phyloP scores from a whole-genome alignment of 768 basidiomycete species.

The Scleroderma bovista region DNA sequence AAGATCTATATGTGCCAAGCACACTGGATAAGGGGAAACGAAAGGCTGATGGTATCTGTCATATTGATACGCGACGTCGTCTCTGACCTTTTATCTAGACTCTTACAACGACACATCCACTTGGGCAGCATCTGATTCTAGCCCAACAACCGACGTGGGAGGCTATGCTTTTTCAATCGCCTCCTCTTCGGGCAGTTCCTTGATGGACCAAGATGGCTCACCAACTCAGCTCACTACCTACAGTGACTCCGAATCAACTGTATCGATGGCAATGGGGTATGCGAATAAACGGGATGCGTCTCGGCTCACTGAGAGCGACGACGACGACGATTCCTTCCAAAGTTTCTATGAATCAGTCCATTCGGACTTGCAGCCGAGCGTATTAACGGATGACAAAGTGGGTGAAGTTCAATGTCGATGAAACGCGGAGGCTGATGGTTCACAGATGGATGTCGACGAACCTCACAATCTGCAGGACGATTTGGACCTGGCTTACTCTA shows the following conservation, averaged over 20 bases:
- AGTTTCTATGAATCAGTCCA: neutral
- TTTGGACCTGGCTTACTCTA: constrained; percentile 8
- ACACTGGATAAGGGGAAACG: neutral
- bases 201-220: neutral
- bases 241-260: neutral
- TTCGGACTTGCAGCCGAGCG: neutral
- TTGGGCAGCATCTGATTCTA: neutral
- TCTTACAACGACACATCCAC: neutral
- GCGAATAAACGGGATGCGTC: neutral
- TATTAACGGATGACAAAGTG: neutral
- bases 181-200: neutral
- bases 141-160: neutral
- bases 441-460: constrained; percentile 2
- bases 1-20: neutral
- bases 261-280: neutral
- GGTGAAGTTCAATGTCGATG: neutral
- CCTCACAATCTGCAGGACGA: neutral
- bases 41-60: neutral
- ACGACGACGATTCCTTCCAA: neutral
- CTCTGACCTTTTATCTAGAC: neutral
- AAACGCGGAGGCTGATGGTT: neutral
- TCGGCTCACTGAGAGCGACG: neutral
- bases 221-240: neutral
- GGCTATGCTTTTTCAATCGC: neutral
- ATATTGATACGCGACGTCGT: neutral